Base-by-base conservation (phyloP, 129 eudicot species). In the Glebionis coronaria region DNA sequence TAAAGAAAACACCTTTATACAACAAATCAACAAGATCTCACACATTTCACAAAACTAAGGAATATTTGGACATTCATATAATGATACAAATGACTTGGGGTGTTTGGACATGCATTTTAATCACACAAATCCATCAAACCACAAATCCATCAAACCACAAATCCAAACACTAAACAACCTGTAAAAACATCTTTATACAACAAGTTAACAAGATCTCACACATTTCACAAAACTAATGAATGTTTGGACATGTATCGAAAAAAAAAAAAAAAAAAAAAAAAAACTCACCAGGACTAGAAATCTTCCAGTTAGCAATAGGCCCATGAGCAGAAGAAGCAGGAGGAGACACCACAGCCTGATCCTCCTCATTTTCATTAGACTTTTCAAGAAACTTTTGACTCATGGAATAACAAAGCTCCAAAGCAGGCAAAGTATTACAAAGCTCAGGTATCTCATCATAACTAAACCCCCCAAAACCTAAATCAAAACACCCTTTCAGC, bases 401-500 rank as follows among this genome's bases (percentile, higher is more conserved):
- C 96, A 88, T 82, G 1, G 96, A 88, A 73, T 88, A 88, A 73
- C 96, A 88, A 64, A 88, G 87, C 71, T 88, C 96, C 44, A 88
- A 83, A 61, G 96, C 91, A 52, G 96, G 96, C 19, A 88, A 76
- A 61, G 96, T 88, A 64, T 80, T 84, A 28, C 96, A 88, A 12
- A 88, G 91, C 69, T 85, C 91, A 5, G 89, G 96, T 25, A 88
- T 88, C 29, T 88, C 96, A 38, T 88, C 87, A 62, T 88, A 88
- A 44, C 86, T 82, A 62, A 88, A 88, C 20, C 96, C 96, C 19
- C 96, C 96, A 85, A 88, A 88, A 20, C 96, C 96, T 42, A 88
- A 69, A 80, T 88, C 96, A 69, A 88, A 77, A 73, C 96, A 88
- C 18, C 96, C 96, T 58, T 85, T 88, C 5, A 88, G 73, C 67